Percentiles rank a stretch among this genome's conserved stretches.
Evolutionary conservation across 2,329 filamentous ascomycete species (phyloP).

Genomic region (Ceratocystis cacaofunesta): DNA sequence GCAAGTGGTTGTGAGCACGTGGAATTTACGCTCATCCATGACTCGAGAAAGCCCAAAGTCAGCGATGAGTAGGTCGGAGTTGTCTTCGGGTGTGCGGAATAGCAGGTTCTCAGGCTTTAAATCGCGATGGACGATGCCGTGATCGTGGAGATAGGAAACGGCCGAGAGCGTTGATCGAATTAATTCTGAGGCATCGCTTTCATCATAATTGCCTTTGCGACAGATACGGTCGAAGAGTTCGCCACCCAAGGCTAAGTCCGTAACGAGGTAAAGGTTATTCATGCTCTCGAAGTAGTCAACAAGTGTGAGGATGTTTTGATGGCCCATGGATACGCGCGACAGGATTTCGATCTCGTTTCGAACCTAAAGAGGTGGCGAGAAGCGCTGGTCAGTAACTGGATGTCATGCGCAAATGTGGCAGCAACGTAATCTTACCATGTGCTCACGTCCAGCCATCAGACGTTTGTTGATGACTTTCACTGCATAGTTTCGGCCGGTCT

Average conservation of each 20-base stretch:
- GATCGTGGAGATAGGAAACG: conserved; percentile 96
- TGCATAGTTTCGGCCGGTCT: conserved; percentile 93
- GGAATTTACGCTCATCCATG: conserved; percentile 98
- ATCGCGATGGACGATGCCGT: conserved; percentile 95
- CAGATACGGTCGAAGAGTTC: conserved; percentile 98
- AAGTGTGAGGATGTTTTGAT: conserved; percentile 92
- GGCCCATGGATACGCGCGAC: conserved; percentile 96
- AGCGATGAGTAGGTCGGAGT: conserved; percentile 89
- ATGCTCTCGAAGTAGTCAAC: conserved; percentile 99
- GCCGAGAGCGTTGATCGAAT: conserved; percentile 90
- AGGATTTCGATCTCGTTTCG: conserved; percentile 96
- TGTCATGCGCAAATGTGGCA: neutral
- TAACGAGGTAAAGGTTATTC: conserved; percentile 98
- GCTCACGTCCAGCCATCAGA: conserved; percentile 90
- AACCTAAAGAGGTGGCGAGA: conserved; percentile 39
- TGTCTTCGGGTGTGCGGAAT: conserved; percentile 94
- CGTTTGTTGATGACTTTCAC: conserved; percentile 99
- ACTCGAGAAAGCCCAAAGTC: conserved; percentile 93
- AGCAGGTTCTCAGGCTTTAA: conserved; percentile 94
- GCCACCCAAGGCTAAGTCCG: conserved; percentile 86
- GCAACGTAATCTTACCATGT: conserved; percentile 55
- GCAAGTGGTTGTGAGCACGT: conserved; percentile 92
- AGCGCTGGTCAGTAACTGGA: neutral
- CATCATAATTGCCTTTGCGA: conserved; percentile 95
- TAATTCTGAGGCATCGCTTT: conserved; percentile 87